Evolutionary conservation across 768 basidiomycete species (phyloP).

Genomic region (Suillus weaverae): DNA sequence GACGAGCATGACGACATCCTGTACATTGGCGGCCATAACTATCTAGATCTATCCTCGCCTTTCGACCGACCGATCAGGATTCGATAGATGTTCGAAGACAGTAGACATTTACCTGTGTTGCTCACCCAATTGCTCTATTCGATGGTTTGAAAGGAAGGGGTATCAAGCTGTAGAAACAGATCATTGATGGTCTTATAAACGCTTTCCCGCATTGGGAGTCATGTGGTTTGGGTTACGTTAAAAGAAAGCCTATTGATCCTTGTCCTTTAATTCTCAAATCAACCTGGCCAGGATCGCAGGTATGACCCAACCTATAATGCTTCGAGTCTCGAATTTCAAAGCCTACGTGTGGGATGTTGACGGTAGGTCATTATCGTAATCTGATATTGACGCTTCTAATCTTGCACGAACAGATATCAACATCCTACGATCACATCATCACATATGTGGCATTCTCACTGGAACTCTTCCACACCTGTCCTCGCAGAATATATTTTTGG

Average conservation of each 20-base stretch:
- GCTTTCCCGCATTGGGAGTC: conserved; percentile 2
- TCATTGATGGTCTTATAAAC: conserved; percentile 9
- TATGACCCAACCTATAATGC: conserved; percentile 40
- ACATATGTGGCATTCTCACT: conserved; percentile 78
- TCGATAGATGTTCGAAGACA: neutral
- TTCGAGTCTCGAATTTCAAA: conserved; percentile 75
- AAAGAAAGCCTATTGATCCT: neutral
- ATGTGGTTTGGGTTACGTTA: conserved; percentile 4
- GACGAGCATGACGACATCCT: conserved; percentile 72
- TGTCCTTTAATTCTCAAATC: neutral
- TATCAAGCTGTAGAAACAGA: neutral
- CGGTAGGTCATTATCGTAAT: conserved; percentile 43
- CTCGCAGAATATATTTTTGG: conserved; percentile 96
- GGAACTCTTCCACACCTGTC: conserved; percentile 94
- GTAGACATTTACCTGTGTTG: neutral
- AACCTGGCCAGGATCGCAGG: neutral
- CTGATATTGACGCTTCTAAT: conserved; percentile 2
- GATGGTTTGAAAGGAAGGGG: neutral
- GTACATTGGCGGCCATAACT: conserved; percentile 55
- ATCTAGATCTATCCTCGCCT: neutral
- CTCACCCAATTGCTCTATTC: neutral
- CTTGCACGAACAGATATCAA: conserved; percentile 62
- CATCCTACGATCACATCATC: conserved; percentile 73
- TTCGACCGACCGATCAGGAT: neutral
- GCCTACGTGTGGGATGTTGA: conserved; percentile 91